Evolutionary conservation across 1,284 basidiomycete species (phyloP).

Genomic region (Gomphus sp.): DNA sequence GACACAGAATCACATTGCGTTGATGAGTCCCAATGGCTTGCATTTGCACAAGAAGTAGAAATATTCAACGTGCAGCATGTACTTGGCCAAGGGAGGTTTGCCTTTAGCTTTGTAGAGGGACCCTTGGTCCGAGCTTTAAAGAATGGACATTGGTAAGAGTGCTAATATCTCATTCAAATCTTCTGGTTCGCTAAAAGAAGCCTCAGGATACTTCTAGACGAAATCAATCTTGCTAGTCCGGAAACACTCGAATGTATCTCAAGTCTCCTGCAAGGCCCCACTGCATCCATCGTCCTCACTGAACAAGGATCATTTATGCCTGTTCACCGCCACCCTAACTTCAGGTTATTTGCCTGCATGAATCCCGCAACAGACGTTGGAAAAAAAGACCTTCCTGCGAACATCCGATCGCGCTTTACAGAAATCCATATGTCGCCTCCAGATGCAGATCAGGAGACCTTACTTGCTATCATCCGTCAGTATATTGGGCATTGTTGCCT

Average conservation of each 20-base stretch:
- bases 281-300: conserved; percentile 85
- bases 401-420: conserved; percentile 88
- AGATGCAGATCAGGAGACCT: conserved; percentile 86
- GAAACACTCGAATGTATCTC: conserved; percentile 95
- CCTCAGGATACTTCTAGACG: conserved; percentile 88
- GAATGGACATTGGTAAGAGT: conserved; percentile 79
- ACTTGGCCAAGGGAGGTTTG: conserved; percentile 77
- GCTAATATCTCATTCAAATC: not conserved
- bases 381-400: conserved; percentile 92
- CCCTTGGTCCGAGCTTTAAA: conserved; percentile 90
- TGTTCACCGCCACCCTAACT: conserved; percentile 87
- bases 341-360: conserved; percentile 98
- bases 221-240: conserved; percentile 90
- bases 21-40: conserved; percentile 58
- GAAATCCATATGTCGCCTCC: conserved; percentile 94
- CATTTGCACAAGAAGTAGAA: conserved; percentile 62
- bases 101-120: conserved; percentile 94
- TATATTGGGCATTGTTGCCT: conserved; percentile 84
- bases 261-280: conserved; percentile 76
- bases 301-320: conserved; percentile 92
- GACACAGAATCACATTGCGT: conserved; percentile 35
- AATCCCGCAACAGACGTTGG: conserved; percentile 99
- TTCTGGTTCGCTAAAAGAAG: not conserved
- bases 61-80: conserved; percentile 86
- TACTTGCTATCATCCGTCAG: conserved; percentile 81